Percentiles rank a stretch among this genome's conserved stretches.
phyloP scores from a whole-genome alignment of 2,329 filamentous ascomycete genomes.

The Aureobasidium sp. region DNA sequence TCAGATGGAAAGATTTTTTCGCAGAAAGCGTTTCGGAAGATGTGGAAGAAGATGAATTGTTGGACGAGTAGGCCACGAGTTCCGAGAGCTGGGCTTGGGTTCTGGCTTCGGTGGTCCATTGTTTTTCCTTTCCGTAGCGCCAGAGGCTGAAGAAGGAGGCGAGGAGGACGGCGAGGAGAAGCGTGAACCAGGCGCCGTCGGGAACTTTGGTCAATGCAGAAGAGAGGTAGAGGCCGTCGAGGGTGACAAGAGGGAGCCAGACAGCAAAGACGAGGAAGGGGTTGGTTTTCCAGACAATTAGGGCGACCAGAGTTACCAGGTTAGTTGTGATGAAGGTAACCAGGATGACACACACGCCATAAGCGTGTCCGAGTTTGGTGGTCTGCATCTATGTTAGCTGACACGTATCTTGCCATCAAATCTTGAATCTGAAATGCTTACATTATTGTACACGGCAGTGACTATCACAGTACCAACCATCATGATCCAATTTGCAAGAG shows the following conservation, averaged over 20 bases:
- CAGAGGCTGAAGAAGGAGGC: conserved; percentile 63
- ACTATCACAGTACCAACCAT: conserved; percentile 71
- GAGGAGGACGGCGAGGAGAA: conserved; percentile 57
- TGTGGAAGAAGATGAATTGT: conserved; percentile 25
- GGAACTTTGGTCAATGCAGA: conserved; percentile 67
- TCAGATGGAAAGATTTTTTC: conserved; percentile 29
- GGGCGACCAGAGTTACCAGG: conserved; percentile 64
- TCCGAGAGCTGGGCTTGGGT: conserved; percentile 50
- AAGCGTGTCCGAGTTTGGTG: conserved; percentile 63
- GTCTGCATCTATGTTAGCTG: conserved; percentile 39
- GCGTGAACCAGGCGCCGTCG: conserved; percentile 70
- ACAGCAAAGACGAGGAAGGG: conserved; percentile 53
- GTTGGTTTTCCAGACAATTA: conserved; percentile 64
- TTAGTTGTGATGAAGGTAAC: conserved; percentile 73
- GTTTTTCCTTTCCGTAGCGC: conserved; percentile 71
- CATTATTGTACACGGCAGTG: conserved; percentile 65
- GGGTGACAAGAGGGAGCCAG: conserved; percentile 56
- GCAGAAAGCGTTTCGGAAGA: conserved; percentile 6
- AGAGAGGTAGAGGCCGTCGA: conserved; percentile 65
- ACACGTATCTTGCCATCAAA: conserved; percentile 17
- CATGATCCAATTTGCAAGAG: conserved; percentile 68
- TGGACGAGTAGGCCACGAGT: conserved; percentile 28
- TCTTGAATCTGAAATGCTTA: conserved; percentile 29
- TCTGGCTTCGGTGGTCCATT: conserved; percentile 63
- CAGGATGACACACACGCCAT: conserved; percentile 72